phyloP scores from a whole-genome alignment of 2,329 filamentous ascomycete species.

The Colletotrichum orchidophilum region DNA sequence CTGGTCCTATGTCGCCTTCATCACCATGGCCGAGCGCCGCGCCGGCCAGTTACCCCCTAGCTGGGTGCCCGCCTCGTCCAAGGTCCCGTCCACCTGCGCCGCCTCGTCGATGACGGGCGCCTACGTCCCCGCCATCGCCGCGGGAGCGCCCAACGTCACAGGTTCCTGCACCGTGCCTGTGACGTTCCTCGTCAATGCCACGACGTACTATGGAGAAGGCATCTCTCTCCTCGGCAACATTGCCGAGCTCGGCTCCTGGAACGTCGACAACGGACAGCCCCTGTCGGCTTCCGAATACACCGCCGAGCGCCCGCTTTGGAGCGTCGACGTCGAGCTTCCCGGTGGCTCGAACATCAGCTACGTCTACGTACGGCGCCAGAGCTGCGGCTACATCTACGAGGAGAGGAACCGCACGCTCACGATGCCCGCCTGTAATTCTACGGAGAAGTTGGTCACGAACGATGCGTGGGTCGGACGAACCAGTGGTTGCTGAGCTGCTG shows the following conservation, averaged over 20 bases:
- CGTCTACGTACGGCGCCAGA: conserved; percentile 55
- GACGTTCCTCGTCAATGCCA: conserved; percentile 55
- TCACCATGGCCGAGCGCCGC: conserved; percentile 55
- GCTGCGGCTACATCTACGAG: conserved; percentile 56
- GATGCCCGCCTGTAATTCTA: conserved; percentile 46
- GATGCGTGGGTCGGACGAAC: conserved; percentile 49
- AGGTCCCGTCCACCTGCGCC: conserved; percentile 41
- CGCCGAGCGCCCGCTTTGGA: conserved; percentile 53
- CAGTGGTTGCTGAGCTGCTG: conserved; percentile 35
- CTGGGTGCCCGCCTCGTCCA: conserved; percentile 38
- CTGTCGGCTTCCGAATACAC: conserved; percentile 55
- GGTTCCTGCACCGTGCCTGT: conserved; percentile 46
- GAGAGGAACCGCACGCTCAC: conserved; percentile 51
- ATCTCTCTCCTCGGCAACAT: conserved; percentile 55
- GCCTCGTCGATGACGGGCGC: conserved; percentile 38
- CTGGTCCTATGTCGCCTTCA: conserved; percentile 62
- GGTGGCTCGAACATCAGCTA: conserved; percentile 55
- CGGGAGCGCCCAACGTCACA: conserved; percentile 46
- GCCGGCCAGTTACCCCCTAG: conserved; percentile 43
- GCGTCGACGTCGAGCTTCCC: conserved; percentile 48
- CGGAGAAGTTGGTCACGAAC: conserved; percentile 41
- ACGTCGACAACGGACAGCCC: conserved; percentile 47
- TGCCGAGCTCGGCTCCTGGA: conserved; percentile 54
- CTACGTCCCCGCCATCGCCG: conserved; percentile 47
- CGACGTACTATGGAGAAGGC: conserved; percentile 58